Conservation (phyloP, 441 rosid species). For the Theobroma grandiflorum region DNA sequence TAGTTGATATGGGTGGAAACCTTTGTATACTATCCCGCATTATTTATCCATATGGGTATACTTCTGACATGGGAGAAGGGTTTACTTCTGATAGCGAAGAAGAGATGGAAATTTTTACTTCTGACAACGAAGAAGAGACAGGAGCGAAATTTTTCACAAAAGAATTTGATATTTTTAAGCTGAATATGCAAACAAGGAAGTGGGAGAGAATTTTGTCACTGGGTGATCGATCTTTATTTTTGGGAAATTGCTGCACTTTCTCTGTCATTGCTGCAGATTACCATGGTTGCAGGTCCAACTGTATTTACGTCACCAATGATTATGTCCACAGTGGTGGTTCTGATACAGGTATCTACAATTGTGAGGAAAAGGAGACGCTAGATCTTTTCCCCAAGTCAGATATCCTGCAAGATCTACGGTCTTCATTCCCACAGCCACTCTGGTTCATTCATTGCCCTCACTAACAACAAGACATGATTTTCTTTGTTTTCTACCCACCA, state of each 20-base stretch:
- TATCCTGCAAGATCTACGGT: too few relatives aligned
- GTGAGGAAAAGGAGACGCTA: neutral
- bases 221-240: neutral
- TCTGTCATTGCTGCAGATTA: neutral
- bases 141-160: neutral
- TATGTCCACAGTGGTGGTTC: too few relatives aligned
- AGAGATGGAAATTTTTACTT: neutral
- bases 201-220: neutral
- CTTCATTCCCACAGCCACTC: too few relatives aligned
- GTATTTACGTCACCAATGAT: neutral
- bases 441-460: too few relatives aligned
- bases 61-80: too few relatives aligned
- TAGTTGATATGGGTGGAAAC: neutral
- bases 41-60: neutral
- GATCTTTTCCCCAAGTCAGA: neutral
- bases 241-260: neutral
- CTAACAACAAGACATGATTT: too few relatives aligned
- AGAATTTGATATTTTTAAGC: neutral
- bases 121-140: neutral
- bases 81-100: too few relatives aligned
- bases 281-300: neutral
- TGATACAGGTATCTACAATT: neutral
- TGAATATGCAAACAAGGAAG: neutral
- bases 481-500: too few relatives aligned
- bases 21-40: neutral